These are phyloP conservation scores for Cytospora mali DNA, from an alignment of 2,329 filamentous ascomycete genomes.

Conservation along the genomic window DNA sequence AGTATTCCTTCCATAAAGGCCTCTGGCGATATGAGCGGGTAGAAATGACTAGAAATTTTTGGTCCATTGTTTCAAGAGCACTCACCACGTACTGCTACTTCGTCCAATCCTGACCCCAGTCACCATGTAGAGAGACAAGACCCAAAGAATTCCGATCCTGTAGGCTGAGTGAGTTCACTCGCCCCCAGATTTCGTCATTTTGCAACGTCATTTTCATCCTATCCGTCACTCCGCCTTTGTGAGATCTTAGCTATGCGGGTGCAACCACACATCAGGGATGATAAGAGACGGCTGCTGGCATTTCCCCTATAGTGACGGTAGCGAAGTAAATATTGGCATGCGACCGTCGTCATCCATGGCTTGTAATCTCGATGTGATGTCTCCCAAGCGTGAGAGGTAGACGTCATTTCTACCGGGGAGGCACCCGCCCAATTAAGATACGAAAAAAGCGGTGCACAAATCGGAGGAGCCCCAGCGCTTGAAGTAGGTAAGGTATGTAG, in stretches of 20 bases:
- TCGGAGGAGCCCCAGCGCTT: background rate
- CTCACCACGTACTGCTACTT: no score
- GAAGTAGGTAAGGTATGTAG: background rate
- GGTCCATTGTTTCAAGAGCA: no score
- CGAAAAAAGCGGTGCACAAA: conserved; percentile 3
- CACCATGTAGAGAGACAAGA: background rate
- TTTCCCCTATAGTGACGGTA: background rate
- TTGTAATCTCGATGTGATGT: background rate
- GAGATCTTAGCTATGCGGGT: background rate
- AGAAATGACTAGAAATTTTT: no score
- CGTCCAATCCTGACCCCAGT: no score
- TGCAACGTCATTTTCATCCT: background rate
- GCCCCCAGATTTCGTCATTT: background rate
- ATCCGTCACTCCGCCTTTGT: background rate
- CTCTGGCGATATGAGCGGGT: no score
- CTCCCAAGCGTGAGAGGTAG: conserved; percentile 3
- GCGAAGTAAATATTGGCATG: background rate
- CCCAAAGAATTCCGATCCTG: background rate
- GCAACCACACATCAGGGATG: background rate
- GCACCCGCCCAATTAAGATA: conserved; percentile 9
- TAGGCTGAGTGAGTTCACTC: background rate
- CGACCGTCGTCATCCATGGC: conserved; percentile 6
- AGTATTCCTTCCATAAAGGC: no score
- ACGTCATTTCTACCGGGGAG: conserved; percentile 17
- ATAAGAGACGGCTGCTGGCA: background rate